These are phyloP conservation scores for Dryas octopetala DNA, from an alignment of 306 rosid genomes.

Conservation along the genomic window DNA sequence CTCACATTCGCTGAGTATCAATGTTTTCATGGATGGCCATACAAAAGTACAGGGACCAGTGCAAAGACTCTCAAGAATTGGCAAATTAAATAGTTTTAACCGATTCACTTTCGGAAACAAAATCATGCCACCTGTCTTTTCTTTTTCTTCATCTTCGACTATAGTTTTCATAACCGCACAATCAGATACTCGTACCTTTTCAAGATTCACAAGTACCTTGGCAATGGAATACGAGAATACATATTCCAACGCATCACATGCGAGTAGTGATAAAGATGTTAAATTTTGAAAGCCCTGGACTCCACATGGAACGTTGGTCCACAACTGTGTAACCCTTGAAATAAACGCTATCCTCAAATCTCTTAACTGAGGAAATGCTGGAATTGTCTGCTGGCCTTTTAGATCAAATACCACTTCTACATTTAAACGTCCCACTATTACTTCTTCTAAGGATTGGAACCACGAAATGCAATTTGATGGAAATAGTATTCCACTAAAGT, in stretches of 20 bases:
- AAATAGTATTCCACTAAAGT: too few species aligned
- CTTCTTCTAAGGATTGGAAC: too few species aligned
- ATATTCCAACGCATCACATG: neutral
- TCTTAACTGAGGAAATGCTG: too few species aligned
- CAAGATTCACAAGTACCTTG: neutral
- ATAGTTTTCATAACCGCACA: neutral
- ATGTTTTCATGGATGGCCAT: neutral
- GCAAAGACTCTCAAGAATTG: neutral
- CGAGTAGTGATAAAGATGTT: neutral
- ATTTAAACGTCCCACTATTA: too few species aligned
- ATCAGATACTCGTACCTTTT: fast-evolving
- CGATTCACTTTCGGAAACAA: neutral
- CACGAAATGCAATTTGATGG: too few species aligned
- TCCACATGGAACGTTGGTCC: neutral
- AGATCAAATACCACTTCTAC: too few species aligned
- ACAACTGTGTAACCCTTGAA: neutral
- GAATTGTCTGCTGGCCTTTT: too few species aligned
- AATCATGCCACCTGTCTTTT: neutral
- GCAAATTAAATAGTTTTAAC: fast-evolving
- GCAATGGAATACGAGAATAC: neutral
- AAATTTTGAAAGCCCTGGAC: neutral
- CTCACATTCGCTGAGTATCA: fast-evolving
- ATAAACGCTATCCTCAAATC: too few species aligned
- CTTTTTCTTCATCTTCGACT: neutral
- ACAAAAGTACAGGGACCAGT: neutral